A percentile compares a stretch with the other conserved stretches of the same genome.
These are phyloP conservation scores for Sclerotinia minor DNA, from an alignment of 2,329 filamentous ascomycete genomes.

Conservation along the genomic window DNA sequence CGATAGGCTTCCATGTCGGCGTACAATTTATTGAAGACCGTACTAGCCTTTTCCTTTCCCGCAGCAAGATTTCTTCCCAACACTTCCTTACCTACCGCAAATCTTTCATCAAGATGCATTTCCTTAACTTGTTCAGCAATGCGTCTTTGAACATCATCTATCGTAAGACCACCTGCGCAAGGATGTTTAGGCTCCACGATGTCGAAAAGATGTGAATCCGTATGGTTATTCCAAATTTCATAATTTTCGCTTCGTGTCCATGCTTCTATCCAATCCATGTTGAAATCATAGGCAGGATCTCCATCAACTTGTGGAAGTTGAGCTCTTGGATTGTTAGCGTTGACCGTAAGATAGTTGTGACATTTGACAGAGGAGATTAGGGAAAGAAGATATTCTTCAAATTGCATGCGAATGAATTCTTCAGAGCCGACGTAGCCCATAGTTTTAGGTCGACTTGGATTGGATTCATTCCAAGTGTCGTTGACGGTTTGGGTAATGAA, in stretches of 20 bases:
- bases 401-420: constrained; percentile 95
- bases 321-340: constrained; percentile 58
- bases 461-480: constrained; percentile 93
- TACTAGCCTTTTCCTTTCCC: constrained; percentile 83
- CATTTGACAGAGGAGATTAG: constrained; percentile 89
- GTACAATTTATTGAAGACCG: constrained; percentile 85
- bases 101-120: constrained; percentile 86
- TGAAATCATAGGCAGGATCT: constrained; percentile 83
- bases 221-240: constrained; percentile 77
- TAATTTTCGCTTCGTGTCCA: constrained; percentile 92
- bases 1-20: constrained; percentile 82
- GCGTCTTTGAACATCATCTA: constrained; percentile 90
- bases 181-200: constrained; percentile 92
- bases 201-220: constrained; percentile 87
- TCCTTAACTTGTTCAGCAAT: constrained; percentile 91
- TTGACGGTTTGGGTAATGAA: constrained; percentile 90
- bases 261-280: constrained; percentile 77
- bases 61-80: constrained; percentile 87
- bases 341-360: constrained; percentile 63
- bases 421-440: constrained; percentile 94
- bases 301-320: constrained; percentile 70
- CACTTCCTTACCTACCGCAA: constrained; percentile 79
- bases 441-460: constrained; percentile 87
- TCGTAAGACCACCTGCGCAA: constrained; percentile 85
- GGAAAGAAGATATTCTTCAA: constrained; percentile 92